Evolutionary conservation across 306 rosid species (phyloP), one percentile per base, ranked within the genome.

Genomic region (Glycine tomentella): DNA sequence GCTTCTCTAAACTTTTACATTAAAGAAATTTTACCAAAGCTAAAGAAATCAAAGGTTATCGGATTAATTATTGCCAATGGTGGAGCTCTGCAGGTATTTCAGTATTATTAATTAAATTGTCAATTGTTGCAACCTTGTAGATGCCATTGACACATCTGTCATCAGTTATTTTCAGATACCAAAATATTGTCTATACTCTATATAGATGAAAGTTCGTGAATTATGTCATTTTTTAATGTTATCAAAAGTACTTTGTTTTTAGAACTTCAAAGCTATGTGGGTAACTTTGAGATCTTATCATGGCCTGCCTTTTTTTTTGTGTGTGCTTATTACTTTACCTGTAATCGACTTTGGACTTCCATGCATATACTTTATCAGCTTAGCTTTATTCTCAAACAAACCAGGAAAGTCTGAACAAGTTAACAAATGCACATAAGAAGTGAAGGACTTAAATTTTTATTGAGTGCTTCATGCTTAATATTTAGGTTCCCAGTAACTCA

Each of bases 71-170:
- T 93, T 84, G 76, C 82, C 69, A 91, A 90, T 81, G 99, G 97
- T 2, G 97, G 97, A 75, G 91, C 97, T 71, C 89, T 95, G 87
- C 96, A 93, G 99, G 99, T 95, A 89, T 69, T 84, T 80, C 33
- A 62, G 45, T 56, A 53, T 69, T 73, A 56, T 48, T 20, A 20
- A 20, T 20, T 40, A 66, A 76, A 70, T 67, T 66, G 50, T 55
- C 52, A 46, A 66, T 53, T 69, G 52, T 80, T 77, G 71, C 58
- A 50, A 58, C 75, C 67, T 67, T 67, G 42, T 44, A 20, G 76
- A 66, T 80, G 33, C 25, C 9, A 25, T 72, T 80, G 58, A 62
- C 57, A 79, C 63, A 69, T 64, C 8, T 33, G 20, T 45, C 61
- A 48, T 83, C 71, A 57, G 78, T 77, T 72, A 64, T 72, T 75